phyloP scores from a whole-genome alignment of 2,329 filamentous ascomycete species.

The Rhexocercosporidium sp. region DNA sequence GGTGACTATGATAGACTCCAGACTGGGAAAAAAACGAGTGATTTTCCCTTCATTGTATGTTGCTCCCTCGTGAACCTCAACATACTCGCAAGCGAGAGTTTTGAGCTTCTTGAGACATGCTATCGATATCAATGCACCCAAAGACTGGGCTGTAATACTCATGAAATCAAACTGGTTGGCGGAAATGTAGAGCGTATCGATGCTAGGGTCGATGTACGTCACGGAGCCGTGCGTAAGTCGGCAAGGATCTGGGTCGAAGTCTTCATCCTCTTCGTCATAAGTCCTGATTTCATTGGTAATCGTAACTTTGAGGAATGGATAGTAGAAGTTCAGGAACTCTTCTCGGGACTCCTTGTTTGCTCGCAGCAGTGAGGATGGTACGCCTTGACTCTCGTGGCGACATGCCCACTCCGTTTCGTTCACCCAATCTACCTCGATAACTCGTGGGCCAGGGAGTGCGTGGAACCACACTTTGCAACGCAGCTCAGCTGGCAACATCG shows the following conservation, averaged over 20 bases:
- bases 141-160: not conserved
- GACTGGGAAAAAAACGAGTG: not conserved
- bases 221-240: not conserved
- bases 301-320: not conserved
- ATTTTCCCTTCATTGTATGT: no score
- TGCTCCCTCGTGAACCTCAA: not conserved
- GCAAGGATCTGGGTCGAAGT: not conserved
- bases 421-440: no score
- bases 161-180: not conserved
- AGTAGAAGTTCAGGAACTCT: not conserved
- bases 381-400: no score
- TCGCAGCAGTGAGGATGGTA: not conserved
- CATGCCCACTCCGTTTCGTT: no score
- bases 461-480: no score
- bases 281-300: not conserved
- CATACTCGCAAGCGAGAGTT: not conserved
- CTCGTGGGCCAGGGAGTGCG: no score
- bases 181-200: constrained; percentile 9
- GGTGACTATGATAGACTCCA: not conserved
- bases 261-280: not conserved
- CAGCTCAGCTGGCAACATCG: no score
- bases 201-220: not conserved
- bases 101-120: not conserved
- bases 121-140: not conserved
- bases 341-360: not conserved